Percentiles rank a stretch among this genome's conserved stretches.
Conservation (phyloP, 495 filamentous ascomycete species). For the Aspergillus panamensis region DNA sequence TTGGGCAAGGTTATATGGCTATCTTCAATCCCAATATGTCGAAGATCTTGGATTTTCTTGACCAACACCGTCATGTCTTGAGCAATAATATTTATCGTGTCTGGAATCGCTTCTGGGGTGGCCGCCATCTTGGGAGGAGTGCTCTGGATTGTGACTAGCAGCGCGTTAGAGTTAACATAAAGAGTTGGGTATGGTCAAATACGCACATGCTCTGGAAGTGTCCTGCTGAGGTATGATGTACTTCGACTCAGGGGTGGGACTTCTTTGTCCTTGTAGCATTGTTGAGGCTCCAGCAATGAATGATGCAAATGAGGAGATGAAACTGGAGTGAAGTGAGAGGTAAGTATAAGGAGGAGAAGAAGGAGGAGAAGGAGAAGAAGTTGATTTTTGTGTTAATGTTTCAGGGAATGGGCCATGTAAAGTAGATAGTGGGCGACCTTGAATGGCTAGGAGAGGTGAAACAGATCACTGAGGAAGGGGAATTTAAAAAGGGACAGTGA, state of each 20-base stretch:
- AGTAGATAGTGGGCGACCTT: too few relatives aligned
- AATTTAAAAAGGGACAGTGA: too few relatives aligned
- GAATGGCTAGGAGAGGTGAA: too few relatives aligned
- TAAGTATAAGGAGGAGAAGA: too few relatives aligned
- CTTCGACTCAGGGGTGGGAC: not conserved
- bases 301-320: not conserved
- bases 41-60: conserved; percentile 44
- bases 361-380: too few relatives aligned
- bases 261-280: not conserved
- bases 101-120: not conserved
- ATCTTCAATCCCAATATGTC: conserved; percentile 48
- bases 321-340: not conserved
- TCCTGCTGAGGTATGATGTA: not conserved
- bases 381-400: too few relatives aligned
- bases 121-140: conserved; percentile 7
- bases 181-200: not conserved
- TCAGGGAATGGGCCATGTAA: too few relatives aligned
- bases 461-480: too few relatives aligned
- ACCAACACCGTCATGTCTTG: conserved; percentile 43
- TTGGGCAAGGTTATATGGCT: conserved; percentile 64
- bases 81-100: conserved; percentile 31
- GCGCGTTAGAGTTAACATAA: conserved; percentile 4
- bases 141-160: not conserved
- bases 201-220: not conserved
- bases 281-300: not conserved